phyloP scores from a whole-genome alignment of 148 eudicot genomes.

The Polygonum maritimum region DNA sequence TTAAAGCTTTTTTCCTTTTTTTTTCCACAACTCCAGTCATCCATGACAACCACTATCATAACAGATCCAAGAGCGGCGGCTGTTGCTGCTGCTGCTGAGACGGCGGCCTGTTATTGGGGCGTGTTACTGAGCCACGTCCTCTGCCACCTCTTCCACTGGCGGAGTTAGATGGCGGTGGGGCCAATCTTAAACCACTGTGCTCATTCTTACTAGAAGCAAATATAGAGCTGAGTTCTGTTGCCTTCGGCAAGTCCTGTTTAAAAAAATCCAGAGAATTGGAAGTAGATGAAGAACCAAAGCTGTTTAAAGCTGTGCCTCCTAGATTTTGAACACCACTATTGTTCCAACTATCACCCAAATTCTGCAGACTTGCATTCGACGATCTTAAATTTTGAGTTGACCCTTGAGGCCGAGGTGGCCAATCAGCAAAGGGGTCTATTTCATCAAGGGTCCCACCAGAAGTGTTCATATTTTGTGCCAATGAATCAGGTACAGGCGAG shows the following conservation, averaged over 20 bases:
- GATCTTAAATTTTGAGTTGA: constrained; percentile 18
- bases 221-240: constrained; percentile 65
- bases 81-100: constrained; percentile 23
- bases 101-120: constrained; percentile 23
- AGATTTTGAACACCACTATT: constrained; percentile 20
- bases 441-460: constrained; percentile 46
- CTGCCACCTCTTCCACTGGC: constrained; percentile 75
- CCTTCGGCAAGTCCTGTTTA: constrained; percentile 44
- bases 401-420: constrained; percentile 68
- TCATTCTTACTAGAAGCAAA: constrained; percentile 52
- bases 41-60: constrained; percentile 17
- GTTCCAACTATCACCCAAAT: constrained; percentile 36
- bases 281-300: constrained; percentile 14
- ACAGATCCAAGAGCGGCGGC: constrained; percentile 85
- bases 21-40: background rate
- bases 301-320: constrained; percentile 29
- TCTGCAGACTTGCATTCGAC: constrained; percentile 23
- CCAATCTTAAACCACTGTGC: constrained; percentile 58
- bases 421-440: constrained; percentile 85
- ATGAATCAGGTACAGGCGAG: constrained; percentile 24
- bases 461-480: constrained; percentile 26
- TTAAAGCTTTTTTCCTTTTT: too few species aligned
- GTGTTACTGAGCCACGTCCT: constrained; percentile 39
- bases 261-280: constrained; percentile 41
- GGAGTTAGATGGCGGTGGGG: constrained; percentile 74